Conservation (phyloP, 2,329 filamentous ascomycete species). For the Colletotrichum noveboracense region DNA sequence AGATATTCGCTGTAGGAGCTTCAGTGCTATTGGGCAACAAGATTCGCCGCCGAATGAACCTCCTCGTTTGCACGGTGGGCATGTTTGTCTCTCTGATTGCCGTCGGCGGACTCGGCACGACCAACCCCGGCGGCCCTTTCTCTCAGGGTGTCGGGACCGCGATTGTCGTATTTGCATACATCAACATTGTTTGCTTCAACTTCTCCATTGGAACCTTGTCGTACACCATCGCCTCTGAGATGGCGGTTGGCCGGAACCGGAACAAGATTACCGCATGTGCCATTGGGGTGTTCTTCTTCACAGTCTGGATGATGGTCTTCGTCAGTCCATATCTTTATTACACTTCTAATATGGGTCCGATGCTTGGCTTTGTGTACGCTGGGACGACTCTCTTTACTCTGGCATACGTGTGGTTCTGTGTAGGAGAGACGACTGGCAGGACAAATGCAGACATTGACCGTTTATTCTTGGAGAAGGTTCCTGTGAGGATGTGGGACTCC, state of each 20-base stretch:
- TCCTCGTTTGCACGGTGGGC: conserved; percentile 38
- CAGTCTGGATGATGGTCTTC: conserved; percentile 44
- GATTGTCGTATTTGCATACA: conserved; percentile 45
- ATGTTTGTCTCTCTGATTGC: conserved; percentile 46
- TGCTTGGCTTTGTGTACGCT: conserved; percentile 42
- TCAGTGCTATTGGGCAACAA: conserved; percentile 46
- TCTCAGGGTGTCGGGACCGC: conserved; percentile 38
- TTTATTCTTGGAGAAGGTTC: conserved; percentile 27
- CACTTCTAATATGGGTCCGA: conserved; percentile 43
- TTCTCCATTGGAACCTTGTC: conserved; percentile 47
- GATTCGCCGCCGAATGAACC: conserved; percentile 40
- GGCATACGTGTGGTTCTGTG: conserved; percentile 42
- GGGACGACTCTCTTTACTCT: conserved; percentile 35
- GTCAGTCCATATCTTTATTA: conserved; percentile 47
- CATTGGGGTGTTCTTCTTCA: conserved; percentile 48
- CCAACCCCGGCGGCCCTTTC: conserved; percentile 30
- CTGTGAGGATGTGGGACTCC: conserved; percentile 27
- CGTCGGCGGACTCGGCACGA: conserved; percentile 42
- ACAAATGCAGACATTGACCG: conserved; percentile 34
- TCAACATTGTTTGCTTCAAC: conserved; percentile 49
- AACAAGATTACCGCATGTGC: conserved; percentile 46
- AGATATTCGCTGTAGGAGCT: conserved; percentile 43
- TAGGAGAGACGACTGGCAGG: conserved; percentile 33
- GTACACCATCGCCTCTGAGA: conserved; percentile 49
- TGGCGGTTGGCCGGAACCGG: conserved; percentile 52